These are phyloP conservation scores for Balamuthia mandrillaris DNA, from an alignment of 208 protist species.

Conservation along the genomic window DNA sequence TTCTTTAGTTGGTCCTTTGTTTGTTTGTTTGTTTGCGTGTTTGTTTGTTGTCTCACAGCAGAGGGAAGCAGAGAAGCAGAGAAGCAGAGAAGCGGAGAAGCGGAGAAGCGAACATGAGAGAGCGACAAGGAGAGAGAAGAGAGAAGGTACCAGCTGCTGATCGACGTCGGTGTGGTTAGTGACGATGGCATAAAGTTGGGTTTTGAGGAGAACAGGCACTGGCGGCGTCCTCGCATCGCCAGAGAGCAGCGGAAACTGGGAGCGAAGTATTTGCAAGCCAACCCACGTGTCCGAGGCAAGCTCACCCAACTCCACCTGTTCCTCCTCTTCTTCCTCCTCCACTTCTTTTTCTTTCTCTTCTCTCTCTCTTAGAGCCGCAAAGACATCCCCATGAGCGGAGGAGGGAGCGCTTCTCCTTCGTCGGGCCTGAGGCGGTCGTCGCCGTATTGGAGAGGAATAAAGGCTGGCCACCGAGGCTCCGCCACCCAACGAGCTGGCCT, in stretches of 20 bases:
- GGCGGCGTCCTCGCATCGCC: too few species aligned
- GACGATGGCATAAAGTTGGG: conserved; percentile 22
- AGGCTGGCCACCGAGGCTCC: background rate
- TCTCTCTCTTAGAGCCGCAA: too few species aligned
- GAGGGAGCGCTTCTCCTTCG: too few species aligned
- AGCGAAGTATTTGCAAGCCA: background rate
- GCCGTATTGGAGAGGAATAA: background rate
- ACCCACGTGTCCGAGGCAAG: background rate
- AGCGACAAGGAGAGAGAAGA: background rate
- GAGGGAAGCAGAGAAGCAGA: too few species aligned
- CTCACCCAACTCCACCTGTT: too few species aligned
- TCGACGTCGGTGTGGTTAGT: background rate
- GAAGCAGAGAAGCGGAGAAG: too few species aligned
- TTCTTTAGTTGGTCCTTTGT: background rate
- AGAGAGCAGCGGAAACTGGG: background rate
- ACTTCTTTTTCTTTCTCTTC: too few species aligned
- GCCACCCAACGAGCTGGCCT: too few species aligned
- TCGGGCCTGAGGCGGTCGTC: too few species aligned
- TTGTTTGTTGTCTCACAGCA: too few species aligned
- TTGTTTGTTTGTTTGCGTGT: background rate
- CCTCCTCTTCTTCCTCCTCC: too few species aligned
- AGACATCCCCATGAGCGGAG: background rate
- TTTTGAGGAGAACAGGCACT: background rate
- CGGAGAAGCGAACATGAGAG: background rate
- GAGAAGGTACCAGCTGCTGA: background rate